Percentiles rank a stretch among this genome's conserved stretches.
Evolutionary conservation across 2,329 filamentous ascomycete species (phyloP).

Genomic region (Phaeosphaeria sp.): DNA sequence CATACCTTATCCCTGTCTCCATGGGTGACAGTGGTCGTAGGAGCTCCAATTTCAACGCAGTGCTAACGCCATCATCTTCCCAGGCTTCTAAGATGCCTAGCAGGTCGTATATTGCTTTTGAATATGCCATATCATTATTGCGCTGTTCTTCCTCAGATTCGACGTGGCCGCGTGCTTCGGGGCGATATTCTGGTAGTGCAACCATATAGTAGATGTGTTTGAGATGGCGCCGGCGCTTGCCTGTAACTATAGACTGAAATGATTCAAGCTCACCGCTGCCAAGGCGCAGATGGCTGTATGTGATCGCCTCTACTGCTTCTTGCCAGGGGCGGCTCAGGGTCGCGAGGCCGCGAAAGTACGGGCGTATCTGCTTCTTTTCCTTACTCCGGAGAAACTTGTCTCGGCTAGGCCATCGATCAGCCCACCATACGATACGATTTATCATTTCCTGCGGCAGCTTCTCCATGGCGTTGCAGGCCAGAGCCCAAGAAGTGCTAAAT

Average conservation of each 20-base stretch:
- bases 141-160: slow-evolving; percentile 6
- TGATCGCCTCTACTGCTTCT: background rate
- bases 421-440: slow-evolving; percentile 11
- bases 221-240: slow-evolving; percentile 7
- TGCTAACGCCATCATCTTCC: slow-evolving; percentile 10
- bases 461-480: slow-evolving; percentile 9
- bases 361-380: background rate
- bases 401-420: slow-evolving; percentile 7
- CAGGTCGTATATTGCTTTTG: slow-evolving; percentile 3
- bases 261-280: slow-evolving; percentile 6
- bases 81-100: slow-evolving; percentile 7
- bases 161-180: slow-evolving; percentile 7
- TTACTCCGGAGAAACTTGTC: no score
- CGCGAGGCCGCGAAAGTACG: background rate
- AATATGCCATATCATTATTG: slow-evolving; percentile 6
- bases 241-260: slow-evolving; percentile 8
- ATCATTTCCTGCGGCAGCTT: slow-evolving; percentile 22
- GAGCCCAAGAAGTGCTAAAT: no score
- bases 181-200: slow-evolving; percentile 8
- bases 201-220: slow-evolving; percentile 3
- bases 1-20: no score
- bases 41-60: slow-evolving; percentile 4
- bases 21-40: background rate
- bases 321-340: background rate
- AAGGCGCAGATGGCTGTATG: background rate